Conservation (phyloP, 2,329 filamentous ascomycete genomes). For the Aspergillus melleus region DNA sequence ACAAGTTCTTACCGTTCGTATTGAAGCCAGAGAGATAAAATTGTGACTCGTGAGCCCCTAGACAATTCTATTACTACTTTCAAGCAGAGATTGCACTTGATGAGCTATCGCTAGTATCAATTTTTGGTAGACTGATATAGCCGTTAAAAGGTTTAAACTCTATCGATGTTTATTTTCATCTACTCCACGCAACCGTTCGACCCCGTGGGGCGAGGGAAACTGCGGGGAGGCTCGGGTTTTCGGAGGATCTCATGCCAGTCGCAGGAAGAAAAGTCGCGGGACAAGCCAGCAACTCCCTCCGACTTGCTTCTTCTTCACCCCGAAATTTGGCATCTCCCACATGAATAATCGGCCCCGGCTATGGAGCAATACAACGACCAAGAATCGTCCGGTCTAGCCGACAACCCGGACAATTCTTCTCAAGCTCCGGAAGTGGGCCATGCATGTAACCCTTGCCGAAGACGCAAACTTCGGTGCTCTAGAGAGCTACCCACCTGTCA, state of each 20-base stretch:
- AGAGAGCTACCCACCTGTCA: constrained; percentile 34
- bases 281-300: not conserved
- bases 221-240: not conserved
- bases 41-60: no score
- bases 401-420: no score
- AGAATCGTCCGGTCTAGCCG: not conserved
- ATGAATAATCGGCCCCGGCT: not conserved
- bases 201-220: no score
- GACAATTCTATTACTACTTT: no score
- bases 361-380: not conserved
- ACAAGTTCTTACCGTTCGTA: no score
- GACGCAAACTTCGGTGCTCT: constrained; percentile 38
- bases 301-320: not conserved
- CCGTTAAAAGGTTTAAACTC: no score
- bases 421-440: not conserved
- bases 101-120: no score
- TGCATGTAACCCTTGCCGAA: constrained; percentile 36
- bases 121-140: no score
- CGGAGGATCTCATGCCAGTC: not conserved
- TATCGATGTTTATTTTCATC: no score
- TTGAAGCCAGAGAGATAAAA: no score
- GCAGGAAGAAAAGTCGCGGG: not conserved
- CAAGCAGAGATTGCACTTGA: no score
- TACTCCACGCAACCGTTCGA: no score
- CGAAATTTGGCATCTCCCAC: not conserved